phyloP scores from a whole-genome alignment of 306 rosid species.

The Cicer yamashitae region DNA sequence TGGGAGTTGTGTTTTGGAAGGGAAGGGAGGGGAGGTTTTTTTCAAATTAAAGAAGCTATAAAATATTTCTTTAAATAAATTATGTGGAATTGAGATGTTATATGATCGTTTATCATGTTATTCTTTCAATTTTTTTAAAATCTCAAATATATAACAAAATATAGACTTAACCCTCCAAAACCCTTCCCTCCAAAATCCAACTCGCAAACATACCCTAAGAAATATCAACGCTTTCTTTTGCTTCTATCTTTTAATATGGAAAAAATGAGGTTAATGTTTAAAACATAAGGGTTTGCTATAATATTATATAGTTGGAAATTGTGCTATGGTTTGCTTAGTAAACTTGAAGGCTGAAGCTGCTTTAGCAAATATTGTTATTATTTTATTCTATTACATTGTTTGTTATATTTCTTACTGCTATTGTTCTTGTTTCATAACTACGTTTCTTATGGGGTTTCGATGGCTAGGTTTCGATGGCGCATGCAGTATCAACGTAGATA shows the following conservation, averaged over 20 bases:
- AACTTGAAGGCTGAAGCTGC: constrained; percentile 8
- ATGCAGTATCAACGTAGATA: constrained; percentile 82
- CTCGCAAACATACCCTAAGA: no score
- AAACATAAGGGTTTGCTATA: constrained; percentile 15
- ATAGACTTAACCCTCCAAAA: no score
- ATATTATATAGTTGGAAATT: not conserved
- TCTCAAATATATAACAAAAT: no score
- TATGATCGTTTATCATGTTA: no score
- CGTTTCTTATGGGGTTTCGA: constrained; percentile 24
- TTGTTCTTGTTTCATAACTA: constrained; percentile 15
- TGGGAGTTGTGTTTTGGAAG: no score
- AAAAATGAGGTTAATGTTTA: constrained; percentile 32
- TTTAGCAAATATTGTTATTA: not conserved
- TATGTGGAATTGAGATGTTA: no score
- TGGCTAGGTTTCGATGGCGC: constrained; percentile 83
- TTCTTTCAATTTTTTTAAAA: no score
- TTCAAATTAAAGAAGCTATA: no score
- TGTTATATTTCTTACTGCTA: constrained; percentile 25
- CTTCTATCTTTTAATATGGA: constrained; percentile 13
- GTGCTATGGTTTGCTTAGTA: constrained; percentile 15
- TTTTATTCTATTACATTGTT: not conserved
- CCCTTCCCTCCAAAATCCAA: no score
- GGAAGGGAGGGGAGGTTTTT: no score
- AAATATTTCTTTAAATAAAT: no score
- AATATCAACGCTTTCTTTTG: not conserved